Conservation (phyloP, 140 eudicot genomes). For the Anethum foeniculum region DNA sequence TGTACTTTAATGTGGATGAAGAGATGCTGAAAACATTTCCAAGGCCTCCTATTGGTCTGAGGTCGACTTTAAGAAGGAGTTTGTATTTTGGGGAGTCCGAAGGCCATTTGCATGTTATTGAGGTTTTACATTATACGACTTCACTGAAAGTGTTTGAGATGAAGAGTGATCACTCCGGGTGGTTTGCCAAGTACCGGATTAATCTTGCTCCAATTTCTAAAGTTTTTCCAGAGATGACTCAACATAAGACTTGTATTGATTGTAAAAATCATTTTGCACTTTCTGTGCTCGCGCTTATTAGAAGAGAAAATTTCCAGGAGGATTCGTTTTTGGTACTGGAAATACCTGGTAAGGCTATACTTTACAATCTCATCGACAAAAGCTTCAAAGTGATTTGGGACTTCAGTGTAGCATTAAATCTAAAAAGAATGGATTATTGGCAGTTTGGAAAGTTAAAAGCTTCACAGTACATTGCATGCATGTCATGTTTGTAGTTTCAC, state of each 20-base stretch:
- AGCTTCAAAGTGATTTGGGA: not conserved
- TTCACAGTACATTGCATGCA: not conserved
- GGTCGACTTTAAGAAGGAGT: not conserved
- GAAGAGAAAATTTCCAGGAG: not conserved
- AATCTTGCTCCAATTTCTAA: not conserved
- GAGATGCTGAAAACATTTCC: not conserved
- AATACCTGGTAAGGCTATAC: too few relatives aligned
- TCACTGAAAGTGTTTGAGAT: not conserved
- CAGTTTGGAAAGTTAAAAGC: not conserved
- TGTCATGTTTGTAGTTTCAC: not conserved
- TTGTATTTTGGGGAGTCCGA: not conserved
- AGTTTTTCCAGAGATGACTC: not conserved
- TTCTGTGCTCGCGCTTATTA: not conserved
- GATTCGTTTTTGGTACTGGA: not conserved
- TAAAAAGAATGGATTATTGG: not conserved
- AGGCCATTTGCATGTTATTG: not conserved
- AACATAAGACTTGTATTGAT: not conserved
- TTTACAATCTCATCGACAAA: not conserved
- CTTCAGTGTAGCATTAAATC: not conserved
- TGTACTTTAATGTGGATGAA: not conserved
- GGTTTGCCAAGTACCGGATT: not conserved
- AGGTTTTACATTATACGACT: not conserved
- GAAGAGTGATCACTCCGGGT: not conserved
- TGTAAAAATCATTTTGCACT: not conserved
- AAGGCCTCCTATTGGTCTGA: not conserved